Conservation (phyloP, 192 early-diverging fungal genomes). For the Gonapodya sp. region DNA sequence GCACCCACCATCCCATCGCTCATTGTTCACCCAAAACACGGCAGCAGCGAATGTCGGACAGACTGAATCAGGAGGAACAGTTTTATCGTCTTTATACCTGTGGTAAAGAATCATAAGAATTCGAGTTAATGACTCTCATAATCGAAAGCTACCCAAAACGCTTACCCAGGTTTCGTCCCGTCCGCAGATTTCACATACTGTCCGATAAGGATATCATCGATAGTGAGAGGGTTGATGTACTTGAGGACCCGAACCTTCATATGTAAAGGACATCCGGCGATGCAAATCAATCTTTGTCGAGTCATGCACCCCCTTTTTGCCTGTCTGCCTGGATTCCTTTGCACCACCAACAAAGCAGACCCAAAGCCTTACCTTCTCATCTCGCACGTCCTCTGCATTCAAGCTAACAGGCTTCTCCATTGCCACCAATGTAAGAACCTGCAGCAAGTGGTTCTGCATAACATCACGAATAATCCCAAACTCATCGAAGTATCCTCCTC, state of each 20-base stretch:
- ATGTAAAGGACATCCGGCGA: too few species aligned
- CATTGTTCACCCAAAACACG: conserved; percentile 83
- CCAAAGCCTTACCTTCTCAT: conserved; percentile 60
- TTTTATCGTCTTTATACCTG: conserved; percentile 55
- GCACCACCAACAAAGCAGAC: not conserved
- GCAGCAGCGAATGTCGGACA: conserved; percentile 80
- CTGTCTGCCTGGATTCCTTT: not conserved
- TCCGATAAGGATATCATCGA: conserved; percentile 80
- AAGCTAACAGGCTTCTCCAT: conserved; percentile 88
- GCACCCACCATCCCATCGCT: conserved; percentile 72
- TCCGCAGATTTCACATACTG: conserved; percentile 78
- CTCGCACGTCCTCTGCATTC: conserved; percentile 83
- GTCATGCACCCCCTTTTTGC: too few species aligned
- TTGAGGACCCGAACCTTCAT: conserved; percentile 3
- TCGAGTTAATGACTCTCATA: not conserved
- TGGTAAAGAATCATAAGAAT: too few species aligned
- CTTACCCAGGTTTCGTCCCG: conserved; percentile 77
- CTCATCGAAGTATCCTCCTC: conserved; percentile 98
- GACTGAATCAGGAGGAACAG: not conserved
- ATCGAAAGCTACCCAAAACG: not conserved
- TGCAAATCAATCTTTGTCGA: too few species aligned
- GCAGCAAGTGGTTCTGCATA: conserved; percentile 70
- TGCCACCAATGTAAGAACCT: conserved; percentile 86
- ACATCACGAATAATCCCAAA: conserved; percentile 98
- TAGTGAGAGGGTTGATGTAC: conserved; percentile 15